phyloP scores from a whole-genome alignment of 78 protist species.

The Planoprotostelium fungivorum region DNA sequence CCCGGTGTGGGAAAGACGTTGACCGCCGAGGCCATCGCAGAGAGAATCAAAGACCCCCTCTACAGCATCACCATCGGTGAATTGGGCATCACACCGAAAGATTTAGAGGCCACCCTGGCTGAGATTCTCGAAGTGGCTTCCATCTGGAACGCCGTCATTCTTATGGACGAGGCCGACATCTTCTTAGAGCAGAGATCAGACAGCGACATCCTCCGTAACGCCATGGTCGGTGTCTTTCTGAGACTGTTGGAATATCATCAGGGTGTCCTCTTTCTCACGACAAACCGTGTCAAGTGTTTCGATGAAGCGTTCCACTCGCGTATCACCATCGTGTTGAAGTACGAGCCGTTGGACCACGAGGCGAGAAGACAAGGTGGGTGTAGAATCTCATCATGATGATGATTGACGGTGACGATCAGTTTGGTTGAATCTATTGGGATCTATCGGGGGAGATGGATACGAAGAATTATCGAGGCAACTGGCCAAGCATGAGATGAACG shows the following conservation, averaged over 20 bases:
- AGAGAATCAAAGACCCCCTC: slow-evolving; percentile 31
- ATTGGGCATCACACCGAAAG: slow-evolving; percentile 14
- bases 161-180: slow-evolving; percentile 21
- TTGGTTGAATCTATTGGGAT: not conserved
- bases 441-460: not conserved
- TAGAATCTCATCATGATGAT: not conserved
- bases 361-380: not conserved
- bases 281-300: slow-evolving; percentile 35
- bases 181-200: slow-evolving; percentile 27
- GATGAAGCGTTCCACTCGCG: slow-evolving; percentile 47
- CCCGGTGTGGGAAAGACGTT: slow-evolving; percentile 29
- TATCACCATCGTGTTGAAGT: slow-evolving; percentile 5
- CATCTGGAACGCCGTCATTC: slow-evolving; percentile 11
- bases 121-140: slow-evolving; percentile 11
- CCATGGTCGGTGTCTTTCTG: slow-evolving; percentile 30
- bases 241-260: slow-evolving; percentile 36
- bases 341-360: not conserved
- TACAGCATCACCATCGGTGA: slow-evolving; percentile 38
- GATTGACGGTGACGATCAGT: not conserved
- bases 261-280: slow-evolving; percentile 31
- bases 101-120: slow-evolving; percentile 11
- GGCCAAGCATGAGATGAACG: slow-evolving; percentile 18
- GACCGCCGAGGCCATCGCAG: slow-evolving; percentile 51
- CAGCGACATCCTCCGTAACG: slow-evolving; percentile 21
- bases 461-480: not conserved